Percentiles rank a stretch among this genome's conserved stretches.
Conservation (phyloP, 129 eudicot species). For the Flaveria bidentis region DNA sequence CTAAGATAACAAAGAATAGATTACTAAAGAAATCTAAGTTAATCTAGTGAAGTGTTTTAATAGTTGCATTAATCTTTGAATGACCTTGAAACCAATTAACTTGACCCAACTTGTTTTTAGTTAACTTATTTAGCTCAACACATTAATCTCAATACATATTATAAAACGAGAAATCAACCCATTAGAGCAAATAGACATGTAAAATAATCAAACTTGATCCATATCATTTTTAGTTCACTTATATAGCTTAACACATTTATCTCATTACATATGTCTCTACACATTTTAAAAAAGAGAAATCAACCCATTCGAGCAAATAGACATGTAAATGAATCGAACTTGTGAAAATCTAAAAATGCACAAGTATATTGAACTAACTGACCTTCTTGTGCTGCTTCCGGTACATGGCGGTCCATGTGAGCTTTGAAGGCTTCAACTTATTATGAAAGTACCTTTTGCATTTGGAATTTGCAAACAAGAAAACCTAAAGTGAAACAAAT, state of each 20-base stretch:
- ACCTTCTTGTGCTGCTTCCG: constrained; percentile 58
- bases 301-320: not conserved
- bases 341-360: not conserved
- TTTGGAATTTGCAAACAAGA: constrained; percentile 50
- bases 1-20: no score
- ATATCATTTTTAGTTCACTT: not conserved
- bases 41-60: not conserved
- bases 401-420: constrained; percentile 60
- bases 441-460: constrained; percentile 60
- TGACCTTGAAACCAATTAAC: not conserved
- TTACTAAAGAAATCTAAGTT: not conserved
- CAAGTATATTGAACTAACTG: not conserved
- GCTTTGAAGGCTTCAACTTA: constrained; percentile 52
- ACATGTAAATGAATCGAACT: not conserved
- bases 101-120: not conserved
- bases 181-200: not conserved
- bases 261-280: not conserved
- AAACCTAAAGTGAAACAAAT: constrained; percentile 33
- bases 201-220: not conserved
- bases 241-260: not conserved
- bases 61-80: not conserved
- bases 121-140: not conserved
- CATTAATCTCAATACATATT: not conserved
- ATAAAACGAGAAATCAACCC: not conserved
- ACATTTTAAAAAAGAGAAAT: not conserved